Percentiles rank a stretch among this genome's conserved stretches.
Conservation (phyloP, 176 grass and related monocot genomes). For the Musa troglodytarum region DNA sequence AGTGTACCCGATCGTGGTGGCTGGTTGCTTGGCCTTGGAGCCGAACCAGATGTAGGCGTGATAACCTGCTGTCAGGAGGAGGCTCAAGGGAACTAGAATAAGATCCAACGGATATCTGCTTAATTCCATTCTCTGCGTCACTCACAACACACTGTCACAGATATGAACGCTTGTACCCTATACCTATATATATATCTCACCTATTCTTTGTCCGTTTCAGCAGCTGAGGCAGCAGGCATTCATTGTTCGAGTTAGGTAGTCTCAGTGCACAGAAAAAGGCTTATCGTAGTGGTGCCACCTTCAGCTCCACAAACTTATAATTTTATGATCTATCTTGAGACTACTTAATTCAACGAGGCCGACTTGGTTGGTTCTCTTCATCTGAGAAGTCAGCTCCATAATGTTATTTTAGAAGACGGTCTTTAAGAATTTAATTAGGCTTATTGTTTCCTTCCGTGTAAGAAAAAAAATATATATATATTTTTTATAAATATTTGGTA, state of each 20-base stretch:
- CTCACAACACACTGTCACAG: background rate
- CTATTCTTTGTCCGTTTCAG: background rate
- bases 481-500: too few relatives aligned
- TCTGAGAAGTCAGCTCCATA: background rate
- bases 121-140: constrained; percentile 5
- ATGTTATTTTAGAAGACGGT: too few relatives aligned
- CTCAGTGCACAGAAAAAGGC: background rate
- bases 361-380: background rate
- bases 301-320: background rate
- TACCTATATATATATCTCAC: background rate
- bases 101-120: constrained; percentile 32
- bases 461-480: too few relatives aligned
- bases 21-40: constrained; percentile 17
- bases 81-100: constrained; percentile 28
- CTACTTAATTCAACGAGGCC: background rate
- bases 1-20: background rate
- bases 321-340: background rate
- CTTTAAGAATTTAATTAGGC: too few relatives aligned
- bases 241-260: background rate
- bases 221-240: background rate
- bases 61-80: constrained; percentile 32
- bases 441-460: too few relatives aligned
- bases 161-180: background rate
- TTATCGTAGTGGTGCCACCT: background rate
- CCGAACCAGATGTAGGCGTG: constrained; percentile 27